Evolutionary conservation across 805 yeast species (phyloP).

Genomic region (Suhomyces vadensis): DNA sequence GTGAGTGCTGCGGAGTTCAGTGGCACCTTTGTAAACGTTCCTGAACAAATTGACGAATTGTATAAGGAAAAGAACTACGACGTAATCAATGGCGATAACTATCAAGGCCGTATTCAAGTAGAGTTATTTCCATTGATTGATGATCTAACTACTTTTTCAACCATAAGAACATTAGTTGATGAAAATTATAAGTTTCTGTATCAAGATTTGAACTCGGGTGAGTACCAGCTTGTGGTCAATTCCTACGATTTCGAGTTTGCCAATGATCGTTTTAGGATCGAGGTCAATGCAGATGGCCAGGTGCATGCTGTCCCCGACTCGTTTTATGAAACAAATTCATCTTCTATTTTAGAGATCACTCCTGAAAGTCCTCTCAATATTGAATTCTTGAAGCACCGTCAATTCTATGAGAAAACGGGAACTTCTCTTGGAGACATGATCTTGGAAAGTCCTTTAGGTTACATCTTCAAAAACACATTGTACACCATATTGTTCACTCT

Average conservation of each 20-base stretch:
- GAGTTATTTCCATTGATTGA: constrained; percentile 16
- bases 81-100: constrained; percentile 38
- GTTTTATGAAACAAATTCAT: constrained; percentile 18
- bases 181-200: constrained; percentile 28
- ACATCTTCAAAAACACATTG: constrained; percentile 36
- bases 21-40: constrained; percentile 32
- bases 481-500: constrained; percentile 36
- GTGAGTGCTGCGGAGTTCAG: constrained; percentile 5
- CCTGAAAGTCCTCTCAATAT: constrained; percentile 22
- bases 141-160: constrained; percentile 4
- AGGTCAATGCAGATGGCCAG: constrained; percentile 18
- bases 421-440: constrained; percentile 34
- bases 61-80: constrained; percentile 11
- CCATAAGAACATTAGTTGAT: constrained; percentile 20
- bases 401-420: constrained; percentile 35
- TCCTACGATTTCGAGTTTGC: constrained; percentile 38
- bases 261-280: constrained; percentile 26
- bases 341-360: constrained; percentile 19
- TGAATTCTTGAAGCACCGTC: constrained; percentile 22
- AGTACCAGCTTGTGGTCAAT: constrained; percentile 33
- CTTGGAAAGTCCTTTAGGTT: constrained; percentile 43
- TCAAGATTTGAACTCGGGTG: constrained; percentile 28
- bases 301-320: constrained; percentile 26
- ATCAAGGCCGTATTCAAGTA: constrained; percentile 32
- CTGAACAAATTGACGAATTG: constrained; percentile 20